These are phyloP conservation scores for Haplosporangium sp. DNA, from an alignment of 371 early-diverging fungal genomes.

Conservation along the genomic window DNA sequence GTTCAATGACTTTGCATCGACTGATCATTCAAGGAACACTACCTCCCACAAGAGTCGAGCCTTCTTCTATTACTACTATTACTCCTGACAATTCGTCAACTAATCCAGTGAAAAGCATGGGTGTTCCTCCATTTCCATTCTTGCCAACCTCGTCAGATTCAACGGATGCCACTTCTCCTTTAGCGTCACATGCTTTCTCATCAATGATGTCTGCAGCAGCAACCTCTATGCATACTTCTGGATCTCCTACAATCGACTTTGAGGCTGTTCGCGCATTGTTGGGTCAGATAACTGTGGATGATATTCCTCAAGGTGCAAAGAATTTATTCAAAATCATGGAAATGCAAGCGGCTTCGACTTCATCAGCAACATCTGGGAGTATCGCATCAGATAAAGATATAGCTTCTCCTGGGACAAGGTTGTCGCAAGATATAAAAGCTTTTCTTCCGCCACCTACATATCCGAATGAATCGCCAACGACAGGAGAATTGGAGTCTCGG, in stretches of 20 bases:
- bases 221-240: not conserved
- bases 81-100: not conserved
- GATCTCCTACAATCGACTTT: slow-evolving; percentile 24
- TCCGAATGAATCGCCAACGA: not conserved
- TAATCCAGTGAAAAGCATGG: too few relatives aligned
- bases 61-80: not conserved
- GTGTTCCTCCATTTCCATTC: not conserved
- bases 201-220: not conserved
- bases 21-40: slow-evolving; percentile 26
- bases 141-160: not conserved
- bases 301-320: slow-evolving; percentile 35
- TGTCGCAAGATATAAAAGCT: not conserved
- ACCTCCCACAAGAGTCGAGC: not conserved
- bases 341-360: slow-evolving; percentile 13
- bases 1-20: slow-evolving; percentile 24
- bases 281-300: slow-evolving; percentile 30
- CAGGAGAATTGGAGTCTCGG: not conserved
- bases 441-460: not conserved
- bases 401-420: not conserved
- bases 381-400: not conserved
- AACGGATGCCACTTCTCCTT: not conserved
- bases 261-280: slow-evolving; percentile 41
- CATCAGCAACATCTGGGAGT: too few relatives aligned
- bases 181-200: not conserved
- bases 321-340: slow-evolving; percentile 39